Evolutionary conservation across 2,329 filamentous ascomycete genomes (phyloP), one percentile per base, ranked within the genome.

Genomic region (Alternaria novae-zelandiae): DNA sequence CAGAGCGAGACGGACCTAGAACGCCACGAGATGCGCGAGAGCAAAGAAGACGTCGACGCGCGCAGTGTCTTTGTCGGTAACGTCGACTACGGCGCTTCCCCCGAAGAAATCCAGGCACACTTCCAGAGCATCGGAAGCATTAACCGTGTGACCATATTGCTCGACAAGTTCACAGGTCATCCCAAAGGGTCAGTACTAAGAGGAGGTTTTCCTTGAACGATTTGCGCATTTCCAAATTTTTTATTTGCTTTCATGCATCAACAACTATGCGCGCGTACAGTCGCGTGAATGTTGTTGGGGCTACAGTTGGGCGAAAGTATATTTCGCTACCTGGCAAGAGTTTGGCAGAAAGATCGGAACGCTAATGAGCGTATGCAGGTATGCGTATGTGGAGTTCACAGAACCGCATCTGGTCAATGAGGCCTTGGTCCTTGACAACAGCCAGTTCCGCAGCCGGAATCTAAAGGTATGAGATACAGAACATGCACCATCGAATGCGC

Each of bases 21-120:
- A 75, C 90, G 89, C 67, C 90, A 93, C 69, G 92, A 92, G 72
- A 86, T 96, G 65, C 89, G 91, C 70, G 96, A 98, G 79, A 94
- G 94, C 83, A 97, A 96, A 82, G 94, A 97, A 80, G 96, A 97
- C 71, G 90, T 99, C 63, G 96, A 99, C 82, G 90, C 90, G 70
- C 90, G 96, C 75, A 97, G 94, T 83, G 94, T 99, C 81, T 99
- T 99, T 80, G 96, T 99, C 47, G 96, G 96, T 71, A 99, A 99
- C 74, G 96, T 99, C 70, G 96, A 99, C 82, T 99, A 99, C 82
- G 94, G 93, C 66, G 94, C 95, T 21, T 96, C 94, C 26, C 96
- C 96, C 3, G 96, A 99, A 83, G 96, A 99, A 84, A 96, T 99
- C 63, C 96, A 99, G 84, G 93, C 94, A 63, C 96, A 99, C 79